A percentile compares a stretch with the other conserved stretches of the same genome.
Conservation (phyloP, 1,284 basidiomycete genomes). For the Ceratobasidium sp. region DNA sequence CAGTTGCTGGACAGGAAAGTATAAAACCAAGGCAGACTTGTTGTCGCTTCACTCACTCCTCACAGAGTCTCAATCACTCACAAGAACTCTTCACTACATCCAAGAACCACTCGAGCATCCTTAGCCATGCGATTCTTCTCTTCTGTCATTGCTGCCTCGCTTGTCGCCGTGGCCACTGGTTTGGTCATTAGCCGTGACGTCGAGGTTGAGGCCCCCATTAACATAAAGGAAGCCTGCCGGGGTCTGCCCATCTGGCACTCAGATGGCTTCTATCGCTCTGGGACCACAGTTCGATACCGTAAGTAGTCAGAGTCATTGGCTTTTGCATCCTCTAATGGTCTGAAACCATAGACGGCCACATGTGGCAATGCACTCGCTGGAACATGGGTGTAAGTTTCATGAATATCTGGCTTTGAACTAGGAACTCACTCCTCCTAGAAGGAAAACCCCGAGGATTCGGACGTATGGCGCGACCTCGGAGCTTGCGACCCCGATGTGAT, state of each 20-base stretch:
- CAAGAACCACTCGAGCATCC: slow-evolving; percentile 2
- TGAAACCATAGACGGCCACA: slow-evolving; percentile 10
- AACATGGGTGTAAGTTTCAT: slow-evolving; percentile 24
- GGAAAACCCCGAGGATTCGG: slow-evolving; percentile 32
- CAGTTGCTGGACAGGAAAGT: not conserved
- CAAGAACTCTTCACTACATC: not conserved
- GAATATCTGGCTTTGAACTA: too few species aligned
- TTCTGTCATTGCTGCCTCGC: slow-evolving; percentile 12
- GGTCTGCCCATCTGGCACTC: slow-evolving; percentile 2
- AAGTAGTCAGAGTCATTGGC: not conserved
- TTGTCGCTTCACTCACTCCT: slow-evolving; percentile 25
- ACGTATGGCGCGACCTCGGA: slow-evolving; percentile 24
- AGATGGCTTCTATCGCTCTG: slow-evolving; percentile 30
- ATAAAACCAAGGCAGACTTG: slow-evolving; percentile 10
- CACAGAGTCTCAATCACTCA: slow-evolving; percentile 6
- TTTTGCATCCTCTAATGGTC: not conserved
- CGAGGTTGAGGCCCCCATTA: not conserved
- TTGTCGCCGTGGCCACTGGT: slow-evolving; percentile 5
- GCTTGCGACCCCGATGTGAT: slow-evolving; percentile 28
- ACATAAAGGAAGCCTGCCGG: slow-evolving; percentile 24
- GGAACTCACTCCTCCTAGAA: not conserved
- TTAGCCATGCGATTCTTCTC: slow-evolving; percentile 29
- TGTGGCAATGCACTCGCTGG: slow-evolving; percentile 38
- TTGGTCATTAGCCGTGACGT: not conserved
- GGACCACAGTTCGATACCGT: slow-evolving; percentile 25